Conservation (phyloP, 1,284 basidiomycete species). For the Thecaphora frezii region DNA sequence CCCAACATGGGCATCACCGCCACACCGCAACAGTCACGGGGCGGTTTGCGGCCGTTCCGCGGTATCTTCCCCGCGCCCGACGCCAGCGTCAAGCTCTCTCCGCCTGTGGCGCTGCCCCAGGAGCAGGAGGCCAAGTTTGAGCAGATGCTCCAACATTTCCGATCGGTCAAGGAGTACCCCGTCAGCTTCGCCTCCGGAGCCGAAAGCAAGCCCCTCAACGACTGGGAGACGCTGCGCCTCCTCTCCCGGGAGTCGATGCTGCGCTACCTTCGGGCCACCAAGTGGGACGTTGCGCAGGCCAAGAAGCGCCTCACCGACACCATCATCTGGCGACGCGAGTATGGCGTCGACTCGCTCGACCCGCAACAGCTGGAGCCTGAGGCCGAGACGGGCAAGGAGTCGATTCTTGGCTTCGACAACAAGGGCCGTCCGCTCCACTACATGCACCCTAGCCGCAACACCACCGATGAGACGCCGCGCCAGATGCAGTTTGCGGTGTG, state of each 20-base stretch:
- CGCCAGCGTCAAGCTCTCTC: constrained; percentile 28
- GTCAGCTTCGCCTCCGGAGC: constrained; percentile 23
- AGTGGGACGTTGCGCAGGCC: constrained; percentile 58
- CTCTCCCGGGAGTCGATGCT: constrained; percentile 56
- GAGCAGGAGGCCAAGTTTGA: constrained; percentile 43
- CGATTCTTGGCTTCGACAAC: constrained; percentile 59
- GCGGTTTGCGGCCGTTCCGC: constrained; percentile 23
- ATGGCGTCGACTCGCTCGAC: constrained; percentile 56
- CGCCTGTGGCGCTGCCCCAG: constrained; percentile 30
- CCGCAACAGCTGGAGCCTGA: constrained; percentile 50
- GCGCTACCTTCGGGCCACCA: constrained; percentile 59
- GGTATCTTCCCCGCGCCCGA: constrained; percentile 42
- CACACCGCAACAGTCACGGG: constrained; percentile 1
- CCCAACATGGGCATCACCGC: constrained; percentile 1
- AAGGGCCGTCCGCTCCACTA: constrained; percentile 60
- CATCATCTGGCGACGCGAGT: constrained; percentile 60
- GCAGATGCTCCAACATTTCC: constrained; percentile 41
- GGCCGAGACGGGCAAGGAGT: constrained; percentile 60
- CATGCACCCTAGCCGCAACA: constrained; percentile 60
- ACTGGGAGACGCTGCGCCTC: constrained; percentile 56
- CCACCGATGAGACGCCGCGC: constrained; percentile 47
- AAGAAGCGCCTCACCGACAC: constrained; percentile 59
- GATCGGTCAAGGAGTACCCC: constrained; percentile 30
- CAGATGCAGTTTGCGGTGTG: constrained; percentile 61
- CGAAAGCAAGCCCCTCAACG: constrained; percentile 37